Percentiles rank a stretch among this genome's conserved stretches.
Conservation (phyloP, 1,139 yeast species). For the Blastobotrys buckinghamii region DNA sequence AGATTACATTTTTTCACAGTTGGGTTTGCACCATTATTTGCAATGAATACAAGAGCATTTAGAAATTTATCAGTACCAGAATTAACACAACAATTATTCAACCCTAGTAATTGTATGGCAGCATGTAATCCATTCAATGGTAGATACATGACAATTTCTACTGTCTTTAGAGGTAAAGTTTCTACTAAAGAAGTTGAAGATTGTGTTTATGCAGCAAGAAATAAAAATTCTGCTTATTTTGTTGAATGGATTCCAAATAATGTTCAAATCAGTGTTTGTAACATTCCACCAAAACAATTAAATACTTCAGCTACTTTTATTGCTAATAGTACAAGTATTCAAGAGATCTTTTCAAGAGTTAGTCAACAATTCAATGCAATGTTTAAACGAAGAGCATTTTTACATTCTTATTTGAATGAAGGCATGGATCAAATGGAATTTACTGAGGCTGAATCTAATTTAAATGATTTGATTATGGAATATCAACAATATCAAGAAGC, state of each 20-base stretch:
- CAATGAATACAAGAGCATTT: slow-evolving; percentile 36
- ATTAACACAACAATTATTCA: slow-evolving; percentile 42
- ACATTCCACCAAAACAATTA: slow-evolving; percentile 39
- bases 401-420: slow-evolving; percentile 44
- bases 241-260: slow-evolving; percentile 42
- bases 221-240: slow-evolving; percentile 37
- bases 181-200: slow-evolving; percentile 43
- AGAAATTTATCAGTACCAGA: slow-evolving; percentile 40
- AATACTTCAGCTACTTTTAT: slow-evolving; percentile 40
- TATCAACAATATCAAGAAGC: slow-evolving; percentile 44
- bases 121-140: slow-evolving; percentile 42
- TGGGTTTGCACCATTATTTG: slow-evolving; percentile 41
- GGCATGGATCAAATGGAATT: slow-evolving; percentile 45
- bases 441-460: slow-evolving; percentile 41
- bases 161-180: slow-evolving; percentile 42
- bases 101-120: slow-evolving; percentile 42
- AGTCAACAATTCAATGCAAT: slow-evolving; percentile 39
- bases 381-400: slow-evolving; percentile 42
- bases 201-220: slow-evolving; percentile 33
- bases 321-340: slow-evolving; percentile 42
- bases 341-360: slow-evolving; percentile 39
- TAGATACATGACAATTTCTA: slow-evolving; percentile 40
- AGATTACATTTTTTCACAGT: slow-evolving; percentile 43
- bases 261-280: slow-evolving; percentile 40
- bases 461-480: slow-evolving; percentile 39